These are phyloP conservation scores for Suillus alpinus DNA, from an alignment of 768 basidiomycete genomes.

Conservation along the genomic window DNA sequence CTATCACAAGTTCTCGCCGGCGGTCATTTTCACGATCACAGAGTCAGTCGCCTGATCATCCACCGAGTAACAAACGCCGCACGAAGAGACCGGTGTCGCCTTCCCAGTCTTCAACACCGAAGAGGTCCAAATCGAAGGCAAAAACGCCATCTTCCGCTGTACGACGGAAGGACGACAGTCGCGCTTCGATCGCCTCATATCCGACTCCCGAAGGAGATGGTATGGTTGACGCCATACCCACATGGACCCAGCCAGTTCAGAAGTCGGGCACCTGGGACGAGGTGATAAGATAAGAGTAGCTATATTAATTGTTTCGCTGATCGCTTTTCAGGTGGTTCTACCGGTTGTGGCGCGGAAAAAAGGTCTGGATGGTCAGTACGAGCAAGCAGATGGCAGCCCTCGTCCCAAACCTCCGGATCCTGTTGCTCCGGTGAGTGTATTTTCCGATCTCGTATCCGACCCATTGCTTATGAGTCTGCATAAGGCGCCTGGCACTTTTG, in stretches of 20 bases:
- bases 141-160: slow-evolving; percentile 31
- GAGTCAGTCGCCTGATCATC: slow-evolving; percentile 28
- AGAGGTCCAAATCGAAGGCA: slow-evolving; percentile 36
- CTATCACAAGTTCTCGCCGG: slow-evolving; percentile 24
- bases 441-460: slow-evolving; percentile 1
- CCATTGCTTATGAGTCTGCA: slow-evolving; percentile 7
- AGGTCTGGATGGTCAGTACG: slow-evolving; percentile 69
- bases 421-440: slow-evolving; percentile 3
- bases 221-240: slow-evolving; percentile 74
- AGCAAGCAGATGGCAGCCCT: slow-evolving; percentile 66
- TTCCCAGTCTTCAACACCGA: slow-evolving; percentile 35
- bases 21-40: slow-evolving; percentile 23
- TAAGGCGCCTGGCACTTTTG: slow-evolving; percentile 83
- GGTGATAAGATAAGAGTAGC: slow-evolving; percentile 36
- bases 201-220: slow-evolving; percentile 57
- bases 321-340: slow-evolving; percentile 60
- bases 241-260: slow-evolving; percentile 74
- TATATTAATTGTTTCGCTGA: slow-evolving; percentile 8
- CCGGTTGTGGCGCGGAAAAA: slow-evolving; percentile 84
- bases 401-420: slow-evolving; percentile 43
- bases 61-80: slow-evolving; percentile 34
- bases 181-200: slow-evolving; percentile 66
- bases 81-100: slow-evolving; percentile 48
- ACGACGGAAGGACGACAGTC: slow-evolving; percentile 41
- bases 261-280: slow-evolving; percentile 83